These are phyloP conservation scores for Saururus chinensis DNA, from an alignment of 164 flowering plant species.

Conservation along the genomic window DNA sequence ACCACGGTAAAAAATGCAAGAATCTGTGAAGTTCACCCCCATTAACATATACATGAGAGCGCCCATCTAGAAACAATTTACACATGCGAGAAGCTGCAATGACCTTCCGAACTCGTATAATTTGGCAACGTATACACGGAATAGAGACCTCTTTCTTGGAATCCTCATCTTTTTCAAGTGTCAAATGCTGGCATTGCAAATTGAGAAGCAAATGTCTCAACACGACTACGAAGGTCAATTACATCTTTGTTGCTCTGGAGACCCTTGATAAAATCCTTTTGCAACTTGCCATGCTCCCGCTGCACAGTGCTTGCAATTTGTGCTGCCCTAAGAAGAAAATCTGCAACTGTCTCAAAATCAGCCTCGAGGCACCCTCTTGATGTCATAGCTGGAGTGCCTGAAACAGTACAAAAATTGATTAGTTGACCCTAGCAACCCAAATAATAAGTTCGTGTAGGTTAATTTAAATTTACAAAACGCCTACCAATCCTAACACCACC, in stretches of 20 bases:
- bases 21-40: neutral
- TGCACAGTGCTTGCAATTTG: conserved; percentile 50
- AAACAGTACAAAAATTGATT: neutral
- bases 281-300: conserved; percentile 59
- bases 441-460: neutral
- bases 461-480: conserved; percentile 3
- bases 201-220: conserved; percentile 50
- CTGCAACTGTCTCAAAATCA: conserved; percentile 81
- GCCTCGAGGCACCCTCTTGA: conserved; percentile 81
- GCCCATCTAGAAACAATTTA: neutral
- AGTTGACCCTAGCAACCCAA: neutral
- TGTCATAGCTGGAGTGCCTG: conserved; percentile 96
- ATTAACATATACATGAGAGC: neutral
- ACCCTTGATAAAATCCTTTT: conserved; percentile 45
- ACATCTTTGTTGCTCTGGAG: conserved; percentile 63
- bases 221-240: conserved; percentile 48
- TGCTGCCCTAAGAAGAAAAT: conserved; percentile 69
- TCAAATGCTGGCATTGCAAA: neutral
- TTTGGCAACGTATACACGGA: neutral
- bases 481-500: conserved; percentile 90
- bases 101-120: neutral
- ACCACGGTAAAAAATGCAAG: neutral
- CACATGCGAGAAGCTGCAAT: neutral
- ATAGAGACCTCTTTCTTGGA: no score
- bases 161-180: neutral